phyloP scores from a whole-genome alignment of 768 basidiomycete species.

The Ephemerocybe angulata region DNA sequence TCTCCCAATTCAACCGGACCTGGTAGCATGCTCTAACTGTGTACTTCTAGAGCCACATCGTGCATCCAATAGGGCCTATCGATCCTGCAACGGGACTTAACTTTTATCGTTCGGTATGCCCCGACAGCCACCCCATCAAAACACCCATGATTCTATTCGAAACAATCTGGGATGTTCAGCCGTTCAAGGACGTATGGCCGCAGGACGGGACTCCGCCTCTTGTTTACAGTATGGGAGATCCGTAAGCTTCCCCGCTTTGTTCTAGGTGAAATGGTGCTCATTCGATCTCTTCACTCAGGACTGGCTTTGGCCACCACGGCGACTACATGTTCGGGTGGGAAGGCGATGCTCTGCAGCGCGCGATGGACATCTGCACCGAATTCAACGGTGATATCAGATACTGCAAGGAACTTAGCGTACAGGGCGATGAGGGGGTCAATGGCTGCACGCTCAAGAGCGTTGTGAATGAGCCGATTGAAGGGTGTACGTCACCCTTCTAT shows the following conservation, averaged over 20 bases:
- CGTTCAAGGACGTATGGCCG: conserved; percentile 2
- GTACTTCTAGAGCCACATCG: neutral
- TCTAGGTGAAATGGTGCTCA: neutral
- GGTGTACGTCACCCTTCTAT: neutral
- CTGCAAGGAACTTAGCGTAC: neutral
- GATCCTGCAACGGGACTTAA: neutral
- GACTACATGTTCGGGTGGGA: conserved; percentile 4
- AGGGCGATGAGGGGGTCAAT: neutral
- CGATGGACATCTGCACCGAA: neutral
- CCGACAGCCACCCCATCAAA: conserved; percentile 1
- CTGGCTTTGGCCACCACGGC: neutral
- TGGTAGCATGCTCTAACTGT: too few relatives aligned
- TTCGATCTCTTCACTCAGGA: neutral
- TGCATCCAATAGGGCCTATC: neutral
- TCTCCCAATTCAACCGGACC: neutral
- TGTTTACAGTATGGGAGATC: conserved; percentile 11
- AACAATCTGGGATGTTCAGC: conserved; percentile 6
- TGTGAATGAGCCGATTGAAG: neutral
- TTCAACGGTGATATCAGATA: neutral
- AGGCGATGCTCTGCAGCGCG: neutral
- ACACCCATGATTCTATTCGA: conserved; percentile 6
- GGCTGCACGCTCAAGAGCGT: neutral
- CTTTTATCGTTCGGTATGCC: neutral
- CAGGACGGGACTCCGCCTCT: conserved; percentile 5
- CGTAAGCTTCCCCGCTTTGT: neutral